Evolutionary conservation across 148 eudicot genomes (phyloP), one percentile per base, ranked within the genome.

Genomic region (Polygonum aviculare): DNA sequence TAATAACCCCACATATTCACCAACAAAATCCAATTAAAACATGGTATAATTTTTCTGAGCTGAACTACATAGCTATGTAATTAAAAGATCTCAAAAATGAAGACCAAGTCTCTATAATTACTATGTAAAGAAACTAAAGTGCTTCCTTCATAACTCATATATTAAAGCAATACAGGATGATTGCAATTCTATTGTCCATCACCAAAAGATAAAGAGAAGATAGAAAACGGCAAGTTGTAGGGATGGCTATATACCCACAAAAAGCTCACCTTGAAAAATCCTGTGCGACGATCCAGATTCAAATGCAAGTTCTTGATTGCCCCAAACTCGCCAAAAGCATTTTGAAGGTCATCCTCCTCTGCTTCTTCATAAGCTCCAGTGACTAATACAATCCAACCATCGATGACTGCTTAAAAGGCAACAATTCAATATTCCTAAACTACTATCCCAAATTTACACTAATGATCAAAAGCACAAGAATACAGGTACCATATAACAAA

Each of bases 201-300:
- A 33, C 8, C 31, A 33, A 33, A 12, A 40, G 39, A 1, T 31
- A 2, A 63, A 14, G 11, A 63, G 19, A 74, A 74, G 50, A 74
- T 10, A 12, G 39, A 74, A 21, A 57, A 14, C 33, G 70, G 8
- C 41, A 14, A 33, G 70, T 33, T 63, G 4, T 33, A 33, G 18
- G 18, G n/a, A 35, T 63, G 41, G 41, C 5, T 31, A 12, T 18
- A 35, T 63, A 33, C 33, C 2, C 40, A 35, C 2, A 3, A 12
- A 63, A 33, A 22, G 16, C 77, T 76, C 75, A 91, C 98, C 92
- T 94, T 94, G 52, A 90, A 97, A 88, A 88, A 94, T 44, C 98
- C 98, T 38, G 98, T 94, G 52, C 97, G 92, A 12, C 98, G 94
- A 77, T 94, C 97, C 83, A 94, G 89, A 86, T 94, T 94, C 88